Evolutionary conservation across 2,329 filamentous ascomycete genomes (phyloP).

Genomic region (Phialophora chinensis): DNA sequence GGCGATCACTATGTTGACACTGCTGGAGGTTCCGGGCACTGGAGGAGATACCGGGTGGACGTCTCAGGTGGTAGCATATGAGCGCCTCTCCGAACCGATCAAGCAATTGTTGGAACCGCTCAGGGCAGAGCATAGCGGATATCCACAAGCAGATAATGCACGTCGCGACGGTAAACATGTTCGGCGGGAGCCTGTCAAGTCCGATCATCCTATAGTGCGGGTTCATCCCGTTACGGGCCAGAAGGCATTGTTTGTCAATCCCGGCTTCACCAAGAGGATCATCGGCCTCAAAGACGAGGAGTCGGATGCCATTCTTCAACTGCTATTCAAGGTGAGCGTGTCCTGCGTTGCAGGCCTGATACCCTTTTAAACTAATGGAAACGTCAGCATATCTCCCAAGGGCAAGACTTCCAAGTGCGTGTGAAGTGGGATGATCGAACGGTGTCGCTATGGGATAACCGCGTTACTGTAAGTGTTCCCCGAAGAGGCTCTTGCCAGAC

Average conservation of each 20-base stretch:
- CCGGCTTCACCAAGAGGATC: not conserved
- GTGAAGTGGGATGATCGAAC: not conserved
- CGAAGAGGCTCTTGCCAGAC: not conserved
- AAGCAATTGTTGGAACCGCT: not conserved
- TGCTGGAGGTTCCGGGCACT: not conserved
- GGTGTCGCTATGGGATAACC: not conserved
- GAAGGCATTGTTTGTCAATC: not conserved
- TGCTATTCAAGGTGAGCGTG: not conserved
- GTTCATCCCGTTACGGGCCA: not conserved
- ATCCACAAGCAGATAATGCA: too few species aligned
- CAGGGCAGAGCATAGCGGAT: not conserved
- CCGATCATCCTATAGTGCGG: not conserved
- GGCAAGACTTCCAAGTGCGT: not conserved
- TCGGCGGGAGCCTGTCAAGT: not conserved
- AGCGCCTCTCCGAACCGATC: not conserved
- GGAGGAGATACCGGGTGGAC: not conserved
- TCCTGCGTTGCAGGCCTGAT: not conserved
- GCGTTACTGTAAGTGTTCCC: not conserved
- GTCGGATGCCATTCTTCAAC: not conserved
- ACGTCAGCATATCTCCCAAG: not conserved
- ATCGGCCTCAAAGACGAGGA: not conserved
- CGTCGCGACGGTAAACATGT: not conserved
- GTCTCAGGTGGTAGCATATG: not conserved
- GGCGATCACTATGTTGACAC: not conserved
- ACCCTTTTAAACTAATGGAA: not conserved